Base-by-base conservation (phyloP, 139 green algal genomes). In the Coelastrella sp. region DNA sequence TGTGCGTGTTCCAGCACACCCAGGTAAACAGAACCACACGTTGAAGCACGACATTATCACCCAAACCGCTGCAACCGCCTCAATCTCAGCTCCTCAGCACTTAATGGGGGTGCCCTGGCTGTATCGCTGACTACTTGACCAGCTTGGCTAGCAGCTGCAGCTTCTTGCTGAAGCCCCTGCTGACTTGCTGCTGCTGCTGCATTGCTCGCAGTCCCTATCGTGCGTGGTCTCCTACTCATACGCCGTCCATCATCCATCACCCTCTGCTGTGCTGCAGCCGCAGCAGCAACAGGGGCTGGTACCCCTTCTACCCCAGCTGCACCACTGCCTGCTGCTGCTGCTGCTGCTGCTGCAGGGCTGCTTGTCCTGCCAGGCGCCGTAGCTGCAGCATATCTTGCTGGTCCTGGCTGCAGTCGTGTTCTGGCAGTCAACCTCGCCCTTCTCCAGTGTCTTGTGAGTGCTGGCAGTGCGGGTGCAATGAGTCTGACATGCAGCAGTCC, bases 401-500 rank as follows among this genome's bases (percentile, higher is more conserved):
- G 32, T 20, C 82, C 82, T 19, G 82, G 82, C 5, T 54, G 22
- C 22, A 22, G 19, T 14, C 65, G 22, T 71, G 61, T 5, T 19
- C 65, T 60, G 6, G 82, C 82, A 56, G 32, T 58, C 64, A 77
- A 23, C 65, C 73, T 56, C 10, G 59, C n/a, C 10, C 16, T 17
- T 22, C 82, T 73, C 82, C 82, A 87, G 6, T 11, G 10, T 23
- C 83, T 32, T 6, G 14, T 5, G 5, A 73, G 5, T 22, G 20
- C 23, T 5, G 83, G 10, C 19, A n/a, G 10, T 47, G 68, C 83
- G 13, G 83, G 83, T n/a, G 77, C 87, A 47, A 92, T 59, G 32
- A 94, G 61, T n/a, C 86, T n/a, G 0, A 97, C 85, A 81, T 97
- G 93, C 74, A 95, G 66, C 79, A 83, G 19, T 5, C 85, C 85